Percentiles rank a stretch among this genome's conserved stretches.
These are phyloP conservation scores for Metschnikowia sp. DNA, from an alignment of 805 yeast species.

Conservation along the genomic window DNA sequence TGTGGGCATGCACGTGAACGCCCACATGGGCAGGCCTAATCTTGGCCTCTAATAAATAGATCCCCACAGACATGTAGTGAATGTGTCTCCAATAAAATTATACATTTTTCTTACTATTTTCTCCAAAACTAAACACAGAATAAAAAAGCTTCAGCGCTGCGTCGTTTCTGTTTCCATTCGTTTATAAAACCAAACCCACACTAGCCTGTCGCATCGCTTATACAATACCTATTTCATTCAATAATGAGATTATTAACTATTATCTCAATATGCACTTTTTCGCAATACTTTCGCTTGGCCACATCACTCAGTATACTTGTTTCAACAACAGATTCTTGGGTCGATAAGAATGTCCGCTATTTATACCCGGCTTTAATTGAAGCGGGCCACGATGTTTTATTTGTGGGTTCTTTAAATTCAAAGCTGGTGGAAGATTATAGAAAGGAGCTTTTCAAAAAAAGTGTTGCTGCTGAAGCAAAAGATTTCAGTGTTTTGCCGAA, in stretches of 20 bases:
- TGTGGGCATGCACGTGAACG: no score
- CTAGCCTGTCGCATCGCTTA: not conserved
- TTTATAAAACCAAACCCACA: not conserved
- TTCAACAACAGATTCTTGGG: constrained; percentile 37
- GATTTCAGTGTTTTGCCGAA: constrained; percentile 4
- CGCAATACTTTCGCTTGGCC: constrained; percentile 2
- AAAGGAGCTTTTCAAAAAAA: no score
- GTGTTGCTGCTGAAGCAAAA: no score
- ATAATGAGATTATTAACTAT: not conserved
- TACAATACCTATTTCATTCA: no score
- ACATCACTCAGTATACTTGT: constrained; percentile 27
- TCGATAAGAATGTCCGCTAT: constrained; percentile 29
- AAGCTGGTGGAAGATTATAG: not conserved
- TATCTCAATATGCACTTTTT: not conserved
- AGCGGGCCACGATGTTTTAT: constrained; percentile 29
- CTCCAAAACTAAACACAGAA: no score
- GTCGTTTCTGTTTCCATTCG: no score
- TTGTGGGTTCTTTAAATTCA: constrained; percentile 30
- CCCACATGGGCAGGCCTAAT: no score
- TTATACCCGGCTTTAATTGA: constrained; percentile 27
- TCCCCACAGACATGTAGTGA: no score
- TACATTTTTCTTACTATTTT: no score
- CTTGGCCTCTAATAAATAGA: no score
- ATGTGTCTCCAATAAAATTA: no score
- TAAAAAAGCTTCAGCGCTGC: no score